phyloP scores from a whole-genome alignment of 208 protist genomes.

The Plasmodiophora brassicae region DNA sequence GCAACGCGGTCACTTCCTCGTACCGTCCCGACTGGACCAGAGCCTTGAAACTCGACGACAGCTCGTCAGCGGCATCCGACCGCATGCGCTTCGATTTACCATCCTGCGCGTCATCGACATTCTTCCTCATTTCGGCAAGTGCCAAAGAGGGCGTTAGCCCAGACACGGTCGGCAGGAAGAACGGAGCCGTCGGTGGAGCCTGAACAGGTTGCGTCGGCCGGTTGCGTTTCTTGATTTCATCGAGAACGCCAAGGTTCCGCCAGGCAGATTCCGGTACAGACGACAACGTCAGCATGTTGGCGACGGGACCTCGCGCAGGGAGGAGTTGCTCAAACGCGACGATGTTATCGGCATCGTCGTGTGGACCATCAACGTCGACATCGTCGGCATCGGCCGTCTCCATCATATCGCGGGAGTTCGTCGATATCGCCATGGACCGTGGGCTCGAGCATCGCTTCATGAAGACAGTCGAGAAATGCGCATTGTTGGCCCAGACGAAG shows the following conservation, averaged over 20 bases:
- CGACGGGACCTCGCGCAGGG: not conserved
- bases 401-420: not conserved
- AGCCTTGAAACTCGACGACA: not conserved
- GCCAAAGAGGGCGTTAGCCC: not conserved
- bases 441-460: not conserved
- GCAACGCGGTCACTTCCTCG: not conserved
- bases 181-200: not conserved
- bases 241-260: not conserved
- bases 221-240: constrained; percentile 30
- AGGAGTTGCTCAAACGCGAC: not conserved
- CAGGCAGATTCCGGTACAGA: not conserved
- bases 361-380: not conserved
- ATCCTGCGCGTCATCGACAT: not conserved
- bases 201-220: not conserved
- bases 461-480: not conserved
- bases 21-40: not conserved
- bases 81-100: not conserved
- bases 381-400: not conserved
- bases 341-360: not conserved
- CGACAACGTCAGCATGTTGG: not conserved
- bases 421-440: not conserved
- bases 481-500: not conserved
- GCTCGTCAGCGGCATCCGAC: not conserved
- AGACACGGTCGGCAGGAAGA: not conserved
- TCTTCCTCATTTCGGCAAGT: not conserved